A percentile compares a stretch with the other conserved stretches of the same genome.
phyloP scores from a whole-genome alignment of 225 moss, liverwort and hornwort genomes.

The Straminergon stramineum region DNA sequence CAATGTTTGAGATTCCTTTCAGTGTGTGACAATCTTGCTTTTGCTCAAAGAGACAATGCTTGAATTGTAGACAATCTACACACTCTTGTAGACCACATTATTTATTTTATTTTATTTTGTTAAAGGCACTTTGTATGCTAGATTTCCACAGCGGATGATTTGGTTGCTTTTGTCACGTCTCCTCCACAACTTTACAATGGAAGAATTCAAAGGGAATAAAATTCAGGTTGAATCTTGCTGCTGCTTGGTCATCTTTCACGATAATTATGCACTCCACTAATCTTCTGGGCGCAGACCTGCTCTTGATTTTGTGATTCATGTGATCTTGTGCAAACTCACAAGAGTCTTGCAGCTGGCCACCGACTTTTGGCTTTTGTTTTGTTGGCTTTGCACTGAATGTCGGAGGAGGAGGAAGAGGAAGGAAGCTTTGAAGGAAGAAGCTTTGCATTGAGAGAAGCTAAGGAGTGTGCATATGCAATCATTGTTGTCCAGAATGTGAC shows the following conservation, averaged over 20 bases:
- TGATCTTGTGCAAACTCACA: not conserved
- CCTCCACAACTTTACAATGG: not conserved
- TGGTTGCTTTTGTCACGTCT: not conserved
- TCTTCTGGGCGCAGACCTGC: too few species aligned
- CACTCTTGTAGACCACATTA: too few species aligned
- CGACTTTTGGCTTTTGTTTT: not conserved
- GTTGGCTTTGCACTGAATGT: too few species aligned
- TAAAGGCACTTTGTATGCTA: not conserved
- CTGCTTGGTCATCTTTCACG: not conserved
- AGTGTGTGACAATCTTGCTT: not conserved
- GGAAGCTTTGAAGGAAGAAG: not conserved
- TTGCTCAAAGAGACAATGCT: too few species aligned
- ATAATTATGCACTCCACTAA: not conserved
- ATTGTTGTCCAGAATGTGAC: not conserved
- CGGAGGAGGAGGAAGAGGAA: not conserved
- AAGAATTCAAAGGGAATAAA: not conserved
- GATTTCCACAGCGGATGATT: not conserved
- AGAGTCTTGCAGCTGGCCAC: not conserved
- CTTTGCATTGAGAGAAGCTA: not conserved
- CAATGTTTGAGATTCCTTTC: not conserved
- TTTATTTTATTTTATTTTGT: not conserved
- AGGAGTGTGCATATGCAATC: too few species aligned
- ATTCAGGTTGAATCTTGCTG: not conserved
- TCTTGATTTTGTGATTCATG: not conserved
- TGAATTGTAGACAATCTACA: not conserved